A percentile compares a stretch with the other conserved stretches of the same genome.
phyloP scores from a whole-genome alignment of 768 basidiomycete species.

The Lactifluus pinguis region DNA sequence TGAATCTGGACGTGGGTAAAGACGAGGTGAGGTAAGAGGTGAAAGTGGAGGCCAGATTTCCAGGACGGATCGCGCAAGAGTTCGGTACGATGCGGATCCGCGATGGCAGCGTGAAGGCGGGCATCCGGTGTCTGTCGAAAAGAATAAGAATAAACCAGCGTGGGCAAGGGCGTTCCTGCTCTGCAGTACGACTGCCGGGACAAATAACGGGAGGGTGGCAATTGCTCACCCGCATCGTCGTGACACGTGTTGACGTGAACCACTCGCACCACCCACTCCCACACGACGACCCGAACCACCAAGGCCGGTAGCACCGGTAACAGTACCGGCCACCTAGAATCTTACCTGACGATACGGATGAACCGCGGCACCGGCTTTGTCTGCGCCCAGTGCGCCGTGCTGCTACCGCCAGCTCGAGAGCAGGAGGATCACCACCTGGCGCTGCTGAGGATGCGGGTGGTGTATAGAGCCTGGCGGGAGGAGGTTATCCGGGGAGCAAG shows the following conservation, averaged over 20 bases:
- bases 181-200: background rate
- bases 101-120: constrained; percentile 14
- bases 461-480: constrained; percentile 39
- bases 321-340: too few relatives aligned
- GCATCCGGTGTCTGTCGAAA: too few relatives aligned
- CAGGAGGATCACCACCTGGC: background rate
- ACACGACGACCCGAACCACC: too few relatives aligned
- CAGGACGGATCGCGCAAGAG: constrained; percentile 53
- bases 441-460: constrained; percentile 10
- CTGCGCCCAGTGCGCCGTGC: too few relatives aligned
- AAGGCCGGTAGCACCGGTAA: too few relatives aligned
- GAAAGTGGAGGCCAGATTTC: constrained; percentile 26
- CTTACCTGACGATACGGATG: constrained; percentile 67
- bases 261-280: too few relatives aligned
- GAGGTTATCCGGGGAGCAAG: too few relatives aligned
- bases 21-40: too few relatives aligned
- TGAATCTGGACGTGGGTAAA: constrained; percentile 69
- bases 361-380: constrained; percentile 66
- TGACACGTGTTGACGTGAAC: too few relatives aligned
- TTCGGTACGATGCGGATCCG: constrained; percentile 19
- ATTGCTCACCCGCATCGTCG: too few relatives aligned
- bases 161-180: constrained; percentile 14
- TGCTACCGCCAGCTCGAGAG: too few relatives aligned
- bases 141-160: background rate
- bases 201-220: too few relatives aligned